A percentile compares a stretch with the other conserved stretches of the same genome.
Evolutionary conservation across 192 early-diverging fungal genomes (phyloP).

Genomic region (Nowakowskiella sp.): DNA sequence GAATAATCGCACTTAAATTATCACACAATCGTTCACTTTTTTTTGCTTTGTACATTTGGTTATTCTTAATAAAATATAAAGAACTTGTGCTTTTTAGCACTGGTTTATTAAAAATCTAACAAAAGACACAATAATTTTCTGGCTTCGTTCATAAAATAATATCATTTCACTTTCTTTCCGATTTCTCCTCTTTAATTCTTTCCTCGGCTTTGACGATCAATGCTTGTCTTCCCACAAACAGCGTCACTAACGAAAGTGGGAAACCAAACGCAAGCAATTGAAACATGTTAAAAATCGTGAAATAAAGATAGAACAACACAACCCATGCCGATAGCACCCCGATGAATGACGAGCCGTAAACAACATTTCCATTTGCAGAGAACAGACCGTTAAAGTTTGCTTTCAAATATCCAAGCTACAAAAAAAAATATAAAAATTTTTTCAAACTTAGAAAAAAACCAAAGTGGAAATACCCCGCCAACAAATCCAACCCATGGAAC

Average conservation of each 20-base stretch:
- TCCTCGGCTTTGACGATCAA: slow-evolving; percentile 23
- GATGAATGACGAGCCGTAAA: slow-evolving; percentile 30
- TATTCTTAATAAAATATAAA: too few relatives aligned
- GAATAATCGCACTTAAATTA: too few relatives aligned
- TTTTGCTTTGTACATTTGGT: too few relatives aligned
- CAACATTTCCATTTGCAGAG: slow-evolving; percentile 3
- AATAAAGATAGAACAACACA: slow-evolving; percentile 31
- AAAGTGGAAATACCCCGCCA: slow-evolving; percentile 14
- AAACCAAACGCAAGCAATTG: slow-evolving; percentile 37
- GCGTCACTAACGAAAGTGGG: slow-evolving; percentile 20
- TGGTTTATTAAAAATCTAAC: too few relatives aligned
- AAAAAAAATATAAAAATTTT: slow-evolving; percentile 1
- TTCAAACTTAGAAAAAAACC: neutral
- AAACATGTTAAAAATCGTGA: slow-evolving; percentile 36
- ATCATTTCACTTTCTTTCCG: neutral
- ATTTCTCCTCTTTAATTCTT: slow-evolving; percentile 10
- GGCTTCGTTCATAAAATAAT: too few relatives aligned
- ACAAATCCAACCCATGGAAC: slow-evolving; percentile 35
- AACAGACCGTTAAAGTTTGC: slow-evolving; percentile 32
- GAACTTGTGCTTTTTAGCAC: too few relatives aligned
- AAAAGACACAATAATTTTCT: too few relatives aligned
- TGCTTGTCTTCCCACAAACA: slow-evolving; percentile 30
- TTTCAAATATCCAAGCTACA: slow-evolving; percentile 23
- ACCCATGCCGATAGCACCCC: slow-evolving; percentile 16
- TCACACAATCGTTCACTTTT: too few relatives aligned